phyloP scores from a whole-genome alignment of 345 rosid species.

The Sonneratia alba region DNA sequence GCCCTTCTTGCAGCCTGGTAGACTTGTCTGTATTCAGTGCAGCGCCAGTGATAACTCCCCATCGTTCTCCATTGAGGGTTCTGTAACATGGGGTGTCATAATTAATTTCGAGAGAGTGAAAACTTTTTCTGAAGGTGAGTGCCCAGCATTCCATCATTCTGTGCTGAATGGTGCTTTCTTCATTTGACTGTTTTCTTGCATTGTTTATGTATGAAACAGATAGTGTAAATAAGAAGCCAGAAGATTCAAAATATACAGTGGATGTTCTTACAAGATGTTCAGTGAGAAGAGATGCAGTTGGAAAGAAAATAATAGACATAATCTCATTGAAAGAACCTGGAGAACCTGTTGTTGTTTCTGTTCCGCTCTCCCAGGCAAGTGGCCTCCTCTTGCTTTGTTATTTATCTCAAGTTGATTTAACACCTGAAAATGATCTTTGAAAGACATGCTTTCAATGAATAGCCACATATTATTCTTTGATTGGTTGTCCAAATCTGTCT shows the following conservation, averaged over 20 bases:
- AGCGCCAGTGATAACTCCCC: constrained; percentile 38
- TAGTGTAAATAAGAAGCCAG: constrained; percentile 58
- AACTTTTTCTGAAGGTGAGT: constrained; percentile 51
- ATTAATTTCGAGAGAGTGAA: constrained; percentile 65
- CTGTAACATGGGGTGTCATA: constrained; percentile 76
- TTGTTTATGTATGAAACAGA: constrained; percentile 31
- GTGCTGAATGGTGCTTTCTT: constrained; percentile 12
- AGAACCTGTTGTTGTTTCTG: constrained; percentile 71
- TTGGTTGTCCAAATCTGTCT: constrained; percentile 7
- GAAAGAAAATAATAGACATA: constrained; percentile 49
- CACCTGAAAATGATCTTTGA: not conserved
- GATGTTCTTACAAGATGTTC: constrained; percentile 83
- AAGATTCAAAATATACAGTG: constrained; percentile 61
- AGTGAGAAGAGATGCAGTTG: constrained; percentile 51
- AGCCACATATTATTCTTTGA: not conserved
- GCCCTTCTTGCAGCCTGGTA: constrained; percentile 75
- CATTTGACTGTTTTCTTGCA: not conserved
- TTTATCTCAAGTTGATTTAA: constrained; percentile 1
- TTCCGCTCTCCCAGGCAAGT: constrained; percentile 65
- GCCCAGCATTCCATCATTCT: not conserved
- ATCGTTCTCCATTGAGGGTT: constrained; percentile 61
- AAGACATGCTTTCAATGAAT: not conserved
- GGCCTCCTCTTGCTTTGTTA: not conserved
- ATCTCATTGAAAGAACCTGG: constrained; percentile 63
- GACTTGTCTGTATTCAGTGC: constrained; percentile 59